phyloP scores from a whole-genome alignment of 176 grass and related monocot genomes.

The Melocanna baccifera region DNA sequence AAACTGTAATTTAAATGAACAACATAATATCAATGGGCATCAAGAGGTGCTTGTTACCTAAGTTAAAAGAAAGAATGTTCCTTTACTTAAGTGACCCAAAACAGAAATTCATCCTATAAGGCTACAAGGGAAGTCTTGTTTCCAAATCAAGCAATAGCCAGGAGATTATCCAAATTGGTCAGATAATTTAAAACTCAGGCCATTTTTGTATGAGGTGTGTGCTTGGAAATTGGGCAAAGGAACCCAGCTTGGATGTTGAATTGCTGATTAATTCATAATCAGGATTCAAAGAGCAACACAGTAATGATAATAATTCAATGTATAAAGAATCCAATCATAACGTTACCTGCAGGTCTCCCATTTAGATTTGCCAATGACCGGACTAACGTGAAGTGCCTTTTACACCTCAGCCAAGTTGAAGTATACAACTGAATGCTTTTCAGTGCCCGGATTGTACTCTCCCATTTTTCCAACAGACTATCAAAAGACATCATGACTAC shows the following conservation, averaged over 20 bases:
- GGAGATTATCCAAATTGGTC: too few species aligned
- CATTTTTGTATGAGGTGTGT: too few species aligned
- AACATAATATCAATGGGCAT: too few species aligned
- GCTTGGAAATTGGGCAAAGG: too few species aligned
- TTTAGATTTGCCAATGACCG: slow-evolving; percentile 58
- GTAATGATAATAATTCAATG: not conserved
- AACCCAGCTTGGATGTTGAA: slow-evolving; percentile 4
- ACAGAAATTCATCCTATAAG: too few species aligned
- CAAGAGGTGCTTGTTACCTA: too few species aligned
- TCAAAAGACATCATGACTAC: slow-evolving; percentile 32
- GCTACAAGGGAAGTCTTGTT: too few species aligned
- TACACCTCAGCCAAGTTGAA: slow-evolving; percentile 93
- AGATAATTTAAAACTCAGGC: too few species aligned
- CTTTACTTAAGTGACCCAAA: too few species aligned
- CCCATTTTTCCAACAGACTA: slow-evolving; percentile 71
- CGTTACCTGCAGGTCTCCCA: slow-evolving; percentile 97
- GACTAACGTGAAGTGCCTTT: slow-evolving; percentile 88
- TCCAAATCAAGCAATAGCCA: too few species aligned
- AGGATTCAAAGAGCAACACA: not conserved
- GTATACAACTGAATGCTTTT: slow-evolving; percentile 91
- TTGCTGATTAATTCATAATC: slow-evolving; percentile 7
- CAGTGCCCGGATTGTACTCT: slow-evolving; percentile 93
- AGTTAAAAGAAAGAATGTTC: too few species aligned
- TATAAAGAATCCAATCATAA: slow-evolving; percentile 6
- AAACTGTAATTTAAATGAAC: too few species aligned